A percentile compares a stretch with the other conserved stretches of the same genome.
Conservation (phyloP, 768 basidiomycete genomes). For the Calocera viscosa region DNA sequence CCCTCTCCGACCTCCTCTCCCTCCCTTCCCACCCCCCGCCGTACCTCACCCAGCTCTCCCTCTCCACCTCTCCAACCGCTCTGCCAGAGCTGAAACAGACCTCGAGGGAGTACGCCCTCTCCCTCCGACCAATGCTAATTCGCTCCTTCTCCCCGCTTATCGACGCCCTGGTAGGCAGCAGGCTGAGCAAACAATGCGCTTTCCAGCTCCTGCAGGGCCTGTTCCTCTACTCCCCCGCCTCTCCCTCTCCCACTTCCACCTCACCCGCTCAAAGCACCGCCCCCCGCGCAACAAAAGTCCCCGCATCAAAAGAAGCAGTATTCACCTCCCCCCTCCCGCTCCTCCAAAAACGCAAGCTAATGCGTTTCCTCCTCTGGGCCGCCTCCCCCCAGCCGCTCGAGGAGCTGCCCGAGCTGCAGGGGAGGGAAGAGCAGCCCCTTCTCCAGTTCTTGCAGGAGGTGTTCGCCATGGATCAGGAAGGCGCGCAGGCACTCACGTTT, state of each 20-base stretch:
- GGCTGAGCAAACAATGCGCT: conserved; percentile 81
- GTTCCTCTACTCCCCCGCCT: conserved; percentile 40
- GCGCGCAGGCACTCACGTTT: conserved; percentile 53
- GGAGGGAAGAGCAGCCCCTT: conserved; percentile 46
- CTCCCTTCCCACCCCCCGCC: conserved; percentile 14
- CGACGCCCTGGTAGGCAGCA: conserved; percentile 61
- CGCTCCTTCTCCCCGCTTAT: conserved; percentile 70
- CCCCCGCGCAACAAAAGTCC: conserved; percentile 45
- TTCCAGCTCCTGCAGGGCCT: conserved; percentile 71
- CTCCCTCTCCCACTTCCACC: neutral
- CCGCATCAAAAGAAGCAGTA: conserved; percentile 82
- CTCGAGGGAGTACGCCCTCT: conserved; percentile 70
- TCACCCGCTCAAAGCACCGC: neutral
- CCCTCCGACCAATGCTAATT: conserved; percentile 70
- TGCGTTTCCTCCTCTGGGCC: conserved; percentile 82
- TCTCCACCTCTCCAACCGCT: conserved; percentile 14
- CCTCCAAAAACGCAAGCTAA: conserved; percentile 76
- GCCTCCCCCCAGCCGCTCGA: conserved; percentile 22
- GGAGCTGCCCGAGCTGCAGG: conserved; percentile 32
- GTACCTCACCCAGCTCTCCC: conserved; percentile 13
- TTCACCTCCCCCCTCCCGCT: conserved; percentile 73
- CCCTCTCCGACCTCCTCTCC: conserved; percentile 60
- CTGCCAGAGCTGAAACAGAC: conserved; percentile 33
- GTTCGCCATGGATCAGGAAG: conserved; percentile 50
- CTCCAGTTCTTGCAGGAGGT: conserved; percentile 46